Percentiles rank a stretch among this genome's conserved stretches.
phyloP scores from a whole-genome alignment of 1,284 basidiomycete species.

The Ustilago nuda region DNA sequence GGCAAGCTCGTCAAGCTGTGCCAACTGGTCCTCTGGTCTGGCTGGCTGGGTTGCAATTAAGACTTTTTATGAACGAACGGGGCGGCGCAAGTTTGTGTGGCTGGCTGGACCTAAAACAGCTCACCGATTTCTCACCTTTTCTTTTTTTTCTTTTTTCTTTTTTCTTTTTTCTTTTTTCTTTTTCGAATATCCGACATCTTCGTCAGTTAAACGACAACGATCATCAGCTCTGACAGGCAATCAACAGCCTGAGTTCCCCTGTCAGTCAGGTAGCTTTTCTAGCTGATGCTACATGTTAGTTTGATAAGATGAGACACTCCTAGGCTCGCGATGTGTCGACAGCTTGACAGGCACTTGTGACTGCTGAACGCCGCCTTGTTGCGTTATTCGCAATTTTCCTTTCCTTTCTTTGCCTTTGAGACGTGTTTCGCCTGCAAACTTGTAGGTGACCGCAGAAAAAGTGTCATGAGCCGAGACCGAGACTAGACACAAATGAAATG shows the following conservation, averaged over 20 bases:
- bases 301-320: neutral
- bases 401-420: neutral
- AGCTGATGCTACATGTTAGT: neutral
- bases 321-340: neutral
- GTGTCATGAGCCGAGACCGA: constrained; percentile 9
- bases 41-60: constrained; percentile 1
- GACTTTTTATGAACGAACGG: neutral
- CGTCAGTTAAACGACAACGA: neutral
- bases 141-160: too few relatives aligned
- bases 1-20: constrained; percentile 8
- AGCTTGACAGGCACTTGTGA: neutral
- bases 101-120: constrained; percentile 3
- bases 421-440: neutral
- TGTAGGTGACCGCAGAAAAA: constrained; percentile 1
- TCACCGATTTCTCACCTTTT: neutral
- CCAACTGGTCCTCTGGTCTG: neutral
- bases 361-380: neutral
- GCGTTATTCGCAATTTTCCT: neutral
- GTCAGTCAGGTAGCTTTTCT: neutral
- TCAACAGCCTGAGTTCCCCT: neutral
- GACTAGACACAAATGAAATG: neutral
- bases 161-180: neutral
- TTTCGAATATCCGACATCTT: neutral
- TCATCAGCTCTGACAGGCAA: constrained; percentile 1
- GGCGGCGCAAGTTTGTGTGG: constrained; percentile 11